phyloP scores from a whole-genome alignment of 2,329 filamentous ascomycete genomes.

The Trichoderma harzianum region DNA sequence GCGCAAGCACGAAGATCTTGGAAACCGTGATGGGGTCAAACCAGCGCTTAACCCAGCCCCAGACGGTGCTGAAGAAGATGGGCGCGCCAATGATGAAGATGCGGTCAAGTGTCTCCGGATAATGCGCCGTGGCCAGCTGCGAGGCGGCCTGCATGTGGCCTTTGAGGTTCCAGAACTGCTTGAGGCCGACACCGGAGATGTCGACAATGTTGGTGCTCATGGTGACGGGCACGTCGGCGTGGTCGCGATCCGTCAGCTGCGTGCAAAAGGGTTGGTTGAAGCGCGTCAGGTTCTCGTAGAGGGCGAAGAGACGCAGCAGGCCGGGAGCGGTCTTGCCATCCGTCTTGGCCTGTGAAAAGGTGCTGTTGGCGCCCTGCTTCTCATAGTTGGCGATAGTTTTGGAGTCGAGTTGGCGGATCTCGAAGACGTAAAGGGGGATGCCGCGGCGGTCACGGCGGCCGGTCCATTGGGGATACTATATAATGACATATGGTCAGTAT shows the following conservation, averaged over 20 bases:
- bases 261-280: constrained; percentile 86
- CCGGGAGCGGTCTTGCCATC: constrained; percentile 68
- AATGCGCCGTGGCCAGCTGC: constrained; percentile 84
- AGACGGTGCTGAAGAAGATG: constrained; percentile 85
- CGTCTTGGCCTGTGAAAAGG: constrained; percentile 58
- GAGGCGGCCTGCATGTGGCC: constrained; percentile 90
- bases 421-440: constrained; percentile 88
- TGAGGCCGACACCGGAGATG: constrained; percentile 79
- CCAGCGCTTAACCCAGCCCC: constrained; percentile 95
- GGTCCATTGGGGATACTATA: constrained; percentile 89
- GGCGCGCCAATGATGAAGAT: constrained; percentile 81
- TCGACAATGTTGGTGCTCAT: constrained; percentile 95
- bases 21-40: constrained; percentile 91
- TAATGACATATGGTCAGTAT: not conserved
- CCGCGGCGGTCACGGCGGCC: constrained; percentile 85
- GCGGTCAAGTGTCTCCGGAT: constrained; percentile 79
- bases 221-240: constrained; percentile 80
- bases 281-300: constrained; percentile 88
- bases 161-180: constrained; percentile 96
- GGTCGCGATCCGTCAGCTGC: constrained; percentile 65
- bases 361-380: constrained; percentile 55
- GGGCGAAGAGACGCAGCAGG: constrained; percentile 80
- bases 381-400: constrained; percentile 81
- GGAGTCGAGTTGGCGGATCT: constrained; percentile 76
- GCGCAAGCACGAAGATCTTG: constrained; percentile 88